A percentile compares a stretch with the other conserved stretches of the same genome.
These are phyloP conservation scores for Fraxinus greggii DNA, from an alignment of 305 asterid genomes.

Conservation along the genomic window DNA sequence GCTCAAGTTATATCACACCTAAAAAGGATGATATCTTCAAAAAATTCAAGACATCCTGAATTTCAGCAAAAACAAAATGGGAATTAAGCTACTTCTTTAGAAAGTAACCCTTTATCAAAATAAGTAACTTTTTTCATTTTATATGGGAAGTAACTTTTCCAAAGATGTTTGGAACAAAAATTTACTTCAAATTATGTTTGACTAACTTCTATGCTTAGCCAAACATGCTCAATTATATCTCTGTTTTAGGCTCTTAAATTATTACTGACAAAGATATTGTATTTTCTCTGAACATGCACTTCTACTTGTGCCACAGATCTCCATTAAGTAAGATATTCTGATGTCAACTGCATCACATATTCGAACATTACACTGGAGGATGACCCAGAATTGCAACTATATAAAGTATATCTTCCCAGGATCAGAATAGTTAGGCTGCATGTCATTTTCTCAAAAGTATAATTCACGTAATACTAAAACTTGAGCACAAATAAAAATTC, in stretches of 20 bases:
- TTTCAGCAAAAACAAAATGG: neutral
- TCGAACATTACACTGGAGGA: neutral
- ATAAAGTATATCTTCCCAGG: neutral
- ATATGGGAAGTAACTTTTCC: neutral
- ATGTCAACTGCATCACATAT: neutral
- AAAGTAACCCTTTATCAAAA: neutral
- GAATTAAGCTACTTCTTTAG: neutral
- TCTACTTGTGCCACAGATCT: neutral
- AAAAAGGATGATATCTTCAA: neutral
- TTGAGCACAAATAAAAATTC: neutral
- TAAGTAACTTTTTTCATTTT: neutral
- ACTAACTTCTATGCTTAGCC: neutral
- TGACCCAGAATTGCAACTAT: neutral
- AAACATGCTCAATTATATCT: neutral
- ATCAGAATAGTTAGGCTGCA: neutral
- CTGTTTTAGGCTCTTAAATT: neutral
- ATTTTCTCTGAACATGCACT: neutral
- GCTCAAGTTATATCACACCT: slow-evolving; percentile 5
- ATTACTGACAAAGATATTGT: neutral
- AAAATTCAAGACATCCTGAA: neutral
- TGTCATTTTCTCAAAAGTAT: neutral
- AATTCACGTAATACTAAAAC: neutral
- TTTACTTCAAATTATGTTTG: neutral
- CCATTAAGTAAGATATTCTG: neutral
- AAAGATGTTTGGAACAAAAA: neutral